Conservation (phyloP, 192 early-diverging fungal genomes). For the Gigaspora rosea region DNA sequence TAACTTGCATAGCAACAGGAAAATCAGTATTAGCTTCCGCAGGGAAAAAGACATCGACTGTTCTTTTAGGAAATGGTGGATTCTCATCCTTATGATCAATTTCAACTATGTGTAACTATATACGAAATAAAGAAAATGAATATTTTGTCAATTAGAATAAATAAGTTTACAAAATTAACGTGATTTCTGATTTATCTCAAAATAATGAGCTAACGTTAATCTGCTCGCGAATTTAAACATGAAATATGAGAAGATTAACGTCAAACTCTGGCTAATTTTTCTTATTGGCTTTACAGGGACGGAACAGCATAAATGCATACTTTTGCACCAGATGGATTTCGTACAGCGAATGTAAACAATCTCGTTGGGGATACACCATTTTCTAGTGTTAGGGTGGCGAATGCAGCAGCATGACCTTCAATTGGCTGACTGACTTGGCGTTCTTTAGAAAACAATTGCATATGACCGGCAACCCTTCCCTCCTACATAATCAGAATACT, state of each 20-base stretch:
- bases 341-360: constrained; percentile 92
- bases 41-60: constrained; percentile 96
- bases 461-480: constrained; percentile 89
- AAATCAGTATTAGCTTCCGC: constrained; percentile 93
- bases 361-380: constrained; percentile 73
- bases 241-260: too few species aligned
- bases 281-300: too few species aligned
- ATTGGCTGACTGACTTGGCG: constrained; percentile 90
- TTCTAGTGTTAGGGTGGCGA: constrained; percentile 87
- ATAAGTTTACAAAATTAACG: too few species aligned
- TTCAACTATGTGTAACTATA: constrained; percentile 90
- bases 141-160: too few species aligned
- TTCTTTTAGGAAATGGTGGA: constrained; percentile 85
- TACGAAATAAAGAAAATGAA: not conserved
- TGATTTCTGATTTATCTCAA: too few species aligned
- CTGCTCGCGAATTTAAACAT: too few species aligned
- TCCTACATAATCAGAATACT: constrained; percentile 43
- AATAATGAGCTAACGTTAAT: too few species aligned
- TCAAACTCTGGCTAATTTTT: too few species aligned
- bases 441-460: constrained; percentile 97
- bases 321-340: constrained; percentile 80
- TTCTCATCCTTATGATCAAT: constrained; percentile 94
- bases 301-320: constrained; percentile 37
- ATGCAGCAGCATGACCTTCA: constrained; percentile 95
- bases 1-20: constrained; percentile 96